A percentile compares a stretch with the other conserved stretches of the same genome.
These are phyloP conservation scores for Colletotrichum echinochloae DNA, from an alignment of 2,329 filamentous ascomycete species.

Conservation along the genomic window DNA sequence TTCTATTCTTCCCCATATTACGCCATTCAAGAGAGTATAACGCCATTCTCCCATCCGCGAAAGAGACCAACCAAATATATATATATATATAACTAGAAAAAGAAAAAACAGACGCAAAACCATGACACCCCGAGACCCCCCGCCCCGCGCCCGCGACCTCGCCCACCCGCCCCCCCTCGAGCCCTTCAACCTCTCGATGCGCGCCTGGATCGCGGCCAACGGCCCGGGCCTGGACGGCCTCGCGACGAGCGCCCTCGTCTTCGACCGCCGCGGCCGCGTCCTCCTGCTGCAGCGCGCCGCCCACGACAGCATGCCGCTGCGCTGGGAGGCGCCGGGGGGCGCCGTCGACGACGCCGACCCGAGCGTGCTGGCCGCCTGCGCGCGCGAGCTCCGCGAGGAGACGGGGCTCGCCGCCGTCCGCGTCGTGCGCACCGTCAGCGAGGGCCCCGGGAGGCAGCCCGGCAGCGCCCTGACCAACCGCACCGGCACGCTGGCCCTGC, in stretches of 20 bases:
- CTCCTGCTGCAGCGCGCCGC: conserved; percentile 61
- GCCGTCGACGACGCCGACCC: conserved; percentile 56
- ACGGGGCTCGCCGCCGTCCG: conserved; percentile 52
- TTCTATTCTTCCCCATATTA: too few relatives aligned
- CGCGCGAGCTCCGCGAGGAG: conserved; percentile 63
- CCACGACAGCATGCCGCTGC: conserved; percentile 57
- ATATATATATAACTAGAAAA: background rate
- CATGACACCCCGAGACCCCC: too few relatives aligned
- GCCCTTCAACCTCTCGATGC: conserved; percentile 38
- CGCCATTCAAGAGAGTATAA: too few relatives aligned
- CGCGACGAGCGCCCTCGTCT: conserved; percentile 51
- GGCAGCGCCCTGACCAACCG: conserved; percentile 51
- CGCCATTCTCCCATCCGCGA: too few relatives aligned
- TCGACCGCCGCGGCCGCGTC: conserved; percentile 49
- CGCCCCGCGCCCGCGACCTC: conserved; percentile 38
- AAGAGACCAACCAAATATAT: too few relatives aligned
- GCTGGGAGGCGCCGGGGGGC: conserved; percentile 65
- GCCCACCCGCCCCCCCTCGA: conserved; percentile 40
- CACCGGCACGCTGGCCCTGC: conserved; percentile 47
- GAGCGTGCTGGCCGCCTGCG: conserved; percentile 57
- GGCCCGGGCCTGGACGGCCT: conserved; percentile 44
- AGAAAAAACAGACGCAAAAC: too few relatives aligned
- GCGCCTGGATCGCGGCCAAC: conserved; percentile 40
- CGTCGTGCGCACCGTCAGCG: conserved; percentile 45
- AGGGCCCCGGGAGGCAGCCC: conserved; percentile 42